Percentiles rank a stretch among this genome's conserved stretches.
Conservation (phyloP, 805 yeast genomes). For the Blastobotrys terrestris region DNA sequence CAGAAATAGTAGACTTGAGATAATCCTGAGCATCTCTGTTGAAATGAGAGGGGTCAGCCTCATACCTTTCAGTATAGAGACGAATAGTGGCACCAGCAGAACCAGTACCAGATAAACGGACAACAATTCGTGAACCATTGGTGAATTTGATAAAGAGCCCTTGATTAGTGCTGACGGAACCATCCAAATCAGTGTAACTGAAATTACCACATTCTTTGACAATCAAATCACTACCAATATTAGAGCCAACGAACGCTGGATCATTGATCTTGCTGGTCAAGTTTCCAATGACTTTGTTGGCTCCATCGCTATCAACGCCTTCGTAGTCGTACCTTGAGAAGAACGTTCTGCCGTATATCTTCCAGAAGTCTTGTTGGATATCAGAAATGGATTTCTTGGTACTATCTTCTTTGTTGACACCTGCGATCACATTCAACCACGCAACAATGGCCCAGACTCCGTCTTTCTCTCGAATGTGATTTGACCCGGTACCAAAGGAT, state of each 20-base stretch:
- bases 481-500: constrained; percentile 95
- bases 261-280: constrained; percentile 39
- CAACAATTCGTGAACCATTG: constrained; percentile 78
- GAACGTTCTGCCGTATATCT: constrained; percentile 90
- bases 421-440: constrained; percentile 93
- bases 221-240: constrained; percentile 43
- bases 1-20: constrained; percentile 54
- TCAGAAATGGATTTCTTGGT: constrained; percentile 67
- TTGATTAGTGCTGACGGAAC: constrained; percentile 80
- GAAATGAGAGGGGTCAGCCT: constrained; percentile 49
- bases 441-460: constrained; percentile 98
- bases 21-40: constrained; percentile 56
- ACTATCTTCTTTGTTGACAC: constrained; percentile 52
- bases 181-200: constrained; percentile 90
- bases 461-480: constrained; percentile 95
- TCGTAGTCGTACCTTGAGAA: constrained; percentile 95
- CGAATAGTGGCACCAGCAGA: constrained; percentile 97
- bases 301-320: constrained; percentile 70
- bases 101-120: constrained; percentile 94
- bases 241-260: constrained; percentile 45
- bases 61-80: constrained; percentile 81
- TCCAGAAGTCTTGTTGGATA: constrained; percentile 85
- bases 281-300: constrained; percentile 55
- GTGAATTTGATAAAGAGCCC: constrained; percentile 80
- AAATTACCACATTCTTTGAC: constrained; percentile 82